Percentiles rank a stretch among this genome's conserved stretches.
Evolutionary conservation across 2,329 filamentous ascomycete species (phyloP).

Genomic region (Byssochlamys sp.): DNA sequence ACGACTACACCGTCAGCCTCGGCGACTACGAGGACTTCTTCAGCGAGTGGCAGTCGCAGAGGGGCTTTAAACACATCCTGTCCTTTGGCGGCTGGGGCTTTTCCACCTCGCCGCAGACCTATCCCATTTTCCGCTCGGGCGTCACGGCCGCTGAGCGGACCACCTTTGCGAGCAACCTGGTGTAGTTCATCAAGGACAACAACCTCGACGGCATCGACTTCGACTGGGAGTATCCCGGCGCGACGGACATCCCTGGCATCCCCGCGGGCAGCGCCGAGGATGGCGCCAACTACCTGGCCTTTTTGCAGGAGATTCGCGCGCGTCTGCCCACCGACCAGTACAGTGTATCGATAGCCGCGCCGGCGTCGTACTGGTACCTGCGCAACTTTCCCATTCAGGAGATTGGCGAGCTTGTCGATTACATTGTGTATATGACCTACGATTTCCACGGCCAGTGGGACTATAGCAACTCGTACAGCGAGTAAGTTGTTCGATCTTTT

Average conservation of each 20-base stretch:
- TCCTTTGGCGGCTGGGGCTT: conserved; percentile 40
- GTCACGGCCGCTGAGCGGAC: conserved; percentile 29
- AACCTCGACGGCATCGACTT: conserved; percentile 28
- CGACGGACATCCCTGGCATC: conserved; percentile 28
- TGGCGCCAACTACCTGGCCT: conserved; percentile 26
- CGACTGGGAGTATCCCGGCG: conserved; percentile 31
- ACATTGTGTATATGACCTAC: conserved; percentile 31
- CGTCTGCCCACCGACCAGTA: conserved; percentile 13
- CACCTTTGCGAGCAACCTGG: conserved; percentile 28
- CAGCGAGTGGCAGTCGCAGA: conserved; percentile 20
- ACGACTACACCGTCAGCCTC: conserved; percentile 22
- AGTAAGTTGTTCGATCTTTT: neutral
- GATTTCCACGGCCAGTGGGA: conserved; percentile 23
- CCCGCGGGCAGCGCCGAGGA: conserved; percentile 19
- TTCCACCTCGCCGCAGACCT: conserved; percentile 30
- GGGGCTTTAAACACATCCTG: conserved; percentile 30
- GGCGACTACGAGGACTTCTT: conserved; percentile 20
- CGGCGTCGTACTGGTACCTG: conserved; percentile 24
- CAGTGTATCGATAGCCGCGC: conserved; percentile 9
- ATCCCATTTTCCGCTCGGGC: conserved; percentile 30
- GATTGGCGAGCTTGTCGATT: conserved; percentile 18
- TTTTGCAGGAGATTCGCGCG: conserved; percentile 17
- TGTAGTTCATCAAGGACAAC: conserved; percentile 32
- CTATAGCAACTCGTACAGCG: conserved; percentile 9
- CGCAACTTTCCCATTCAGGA: conserved; percentile 16